phyloP scores from a whole-genome alignment of 2,329 filamentous ascomycete species.

The Aspergillus ochraceus region DNA sequence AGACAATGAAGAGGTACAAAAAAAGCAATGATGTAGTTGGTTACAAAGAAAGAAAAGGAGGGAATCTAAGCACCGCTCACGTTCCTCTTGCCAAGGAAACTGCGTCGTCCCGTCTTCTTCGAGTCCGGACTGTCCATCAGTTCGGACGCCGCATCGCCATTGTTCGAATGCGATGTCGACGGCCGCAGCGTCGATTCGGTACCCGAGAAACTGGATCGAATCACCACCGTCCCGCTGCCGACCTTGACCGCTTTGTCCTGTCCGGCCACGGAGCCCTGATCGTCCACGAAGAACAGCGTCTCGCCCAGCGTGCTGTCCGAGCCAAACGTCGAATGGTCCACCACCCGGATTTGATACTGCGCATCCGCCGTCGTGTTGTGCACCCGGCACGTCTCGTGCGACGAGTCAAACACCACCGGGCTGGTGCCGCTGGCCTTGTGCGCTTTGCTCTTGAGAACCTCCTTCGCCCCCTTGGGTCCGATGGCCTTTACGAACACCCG shows the following conservation, averaged over 20 bases:
- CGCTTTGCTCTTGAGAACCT: constrained; percentile 89
- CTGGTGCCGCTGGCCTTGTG: constrained; percentile 71
- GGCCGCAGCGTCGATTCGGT: constrained; percentile 47
- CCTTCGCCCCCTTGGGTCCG: constrained; percentile 67
- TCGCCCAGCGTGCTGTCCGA: constrained; percentile 84
- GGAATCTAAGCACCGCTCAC: constrained; percentile 30
- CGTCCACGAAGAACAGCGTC: constrained; percentile 86
- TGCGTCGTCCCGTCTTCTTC: constrained; percentile 43
- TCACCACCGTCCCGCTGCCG: constrained; percentile 68
- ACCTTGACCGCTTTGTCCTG: constrained; percentile 73
- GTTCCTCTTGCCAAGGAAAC: constrained; percentile 48
- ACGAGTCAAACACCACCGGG: constrained; percentile 63
- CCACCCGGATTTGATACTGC: constrained; percentile 82
- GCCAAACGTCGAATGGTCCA: constrained; percentile 81
- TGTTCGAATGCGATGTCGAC: constrained; percentile 36
- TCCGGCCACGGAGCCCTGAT: constrained; percentile 63
- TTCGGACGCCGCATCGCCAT: constrained; percentile 27
- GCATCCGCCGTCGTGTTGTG: constrained; percentile 72
- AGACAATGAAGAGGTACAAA: neutral
- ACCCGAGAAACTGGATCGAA: constrained; percentile 71
- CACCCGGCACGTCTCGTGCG: constrained; percentile 72
- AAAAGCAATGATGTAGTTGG: neutral
- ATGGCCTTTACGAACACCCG: constrained; percentile 72
- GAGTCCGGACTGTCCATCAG: constrained; percentile 42
- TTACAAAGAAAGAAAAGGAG: constrained; percentile 7